Evolutionary conservation across 352 stramenopile genomes (phyloP), one percentile per base, ranked within the genome.

Genomic region (Halophytophthora polymorphica): DNA sequence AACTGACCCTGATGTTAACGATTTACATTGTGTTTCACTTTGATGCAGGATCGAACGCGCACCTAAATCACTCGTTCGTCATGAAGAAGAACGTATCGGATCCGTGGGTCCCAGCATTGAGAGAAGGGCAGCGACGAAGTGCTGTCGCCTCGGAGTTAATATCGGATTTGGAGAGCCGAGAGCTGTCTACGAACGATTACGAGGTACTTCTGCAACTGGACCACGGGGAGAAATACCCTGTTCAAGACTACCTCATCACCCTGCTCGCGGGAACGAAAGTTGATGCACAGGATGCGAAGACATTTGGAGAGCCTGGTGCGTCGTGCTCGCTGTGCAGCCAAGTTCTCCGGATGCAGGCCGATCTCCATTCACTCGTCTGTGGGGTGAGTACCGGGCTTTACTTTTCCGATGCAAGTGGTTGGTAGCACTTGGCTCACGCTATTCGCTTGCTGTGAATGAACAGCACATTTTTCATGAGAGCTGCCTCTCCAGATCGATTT

Each of bases 161-260:
- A 12, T 56, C 66, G 25, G 80, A 89, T 7, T 60, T 93, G 0
- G 69, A 93, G 51, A 76, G 57, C 29, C 67, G 83, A 55, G 83
- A 94, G 33, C 63, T 94, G 7, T 88, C 82, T 25, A 90, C 77
- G n/a, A 88, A 88, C 36, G 83, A 94, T 53, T 94, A 93, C 45
- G 82, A 91, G 39, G 39, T 90, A 6, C 57, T 94, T 1, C 59
- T 92, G 12, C 69, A 93, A 31, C 58, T 93, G 0, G 83, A 93
- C 46, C 63, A 75, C 36, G 57, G 54, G 3, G 73, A 78, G 18
- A 86, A 83, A 21, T 63, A 47, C 15, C 70, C 76, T n/a, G 46
- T 93, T n/a, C 79, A 90, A 56, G 76, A 90, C 18, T 93, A 77
- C 49, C 45, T 93, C 22, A 53, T 91, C n/a, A 62, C 72, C 13